These are phyloP conservation scores for Leptodontidium sp. DNA, from an alignment of 2,329 filamentous ascomycete genomes.

Conservation along the genomic window DNA sequence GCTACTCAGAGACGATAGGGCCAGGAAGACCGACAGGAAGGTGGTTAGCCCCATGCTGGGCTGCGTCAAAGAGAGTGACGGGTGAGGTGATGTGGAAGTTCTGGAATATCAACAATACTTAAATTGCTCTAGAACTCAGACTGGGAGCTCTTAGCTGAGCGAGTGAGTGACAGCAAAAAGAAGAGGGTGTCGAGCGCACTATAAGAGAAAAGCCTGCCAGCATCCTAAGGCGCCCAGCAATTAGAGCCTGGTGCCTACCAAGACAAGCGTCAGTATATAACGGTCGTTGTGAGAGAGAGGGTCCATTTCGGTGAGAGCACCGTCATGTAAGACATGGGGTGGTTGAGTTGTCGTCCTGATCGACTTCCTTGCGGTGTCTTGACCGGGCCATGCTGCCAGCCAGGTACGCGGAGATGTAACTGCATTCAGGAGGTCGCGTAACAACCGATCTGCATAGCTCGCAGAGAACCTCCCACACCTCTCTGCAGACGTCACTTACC, in stretches of 20 bases:
- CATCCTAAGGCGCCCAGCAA: neutral
- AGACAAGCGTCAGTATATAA: slow-evolving; percentile 5
- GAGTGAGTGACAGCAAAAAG: neutral
- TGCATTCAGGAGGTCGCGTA: neutral
- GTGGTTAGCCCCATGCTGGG: slow-evolving; percentile 6
- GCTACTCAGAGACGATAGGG: slow-evolving; percentile 2
- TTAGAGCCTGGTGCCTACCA: neutral
- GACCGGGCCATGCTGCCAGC: neutral
- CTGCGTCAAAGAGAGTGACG: neutral
- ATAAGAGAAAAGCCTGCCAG: neutral
- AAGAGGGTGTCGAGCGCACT: neutral
- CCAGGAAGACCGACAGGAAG: slow-evolving; percentile 13
- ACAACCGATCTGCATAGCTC: neutral
- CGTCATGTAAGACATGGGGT: slow-evolving; percentile 7
- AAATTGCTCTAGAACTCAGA: neutral
- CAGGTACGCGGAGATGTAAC: slow-evolving; percentile 7
- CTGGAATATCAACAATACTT: neutral
- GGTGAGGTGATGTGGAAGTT: neutral
- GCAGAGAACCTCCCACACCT: neutral
- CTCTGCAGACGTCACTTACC: slow-evolving; percentile 5
- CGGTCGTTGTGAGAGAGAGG: neutral
- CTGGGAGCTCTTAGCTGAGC: neutral
- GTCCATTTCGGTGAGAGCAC: neutral
- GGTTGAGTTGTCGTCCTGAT: neutral
- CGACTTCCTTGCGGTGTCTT: slow-evolving; percentile 8